These are phyloP conservation scores for Emergomyces africanus DNA, from an alignment of 2,329 filamentous ascomycete genomes.

Conservation along the genomic window DNA sequence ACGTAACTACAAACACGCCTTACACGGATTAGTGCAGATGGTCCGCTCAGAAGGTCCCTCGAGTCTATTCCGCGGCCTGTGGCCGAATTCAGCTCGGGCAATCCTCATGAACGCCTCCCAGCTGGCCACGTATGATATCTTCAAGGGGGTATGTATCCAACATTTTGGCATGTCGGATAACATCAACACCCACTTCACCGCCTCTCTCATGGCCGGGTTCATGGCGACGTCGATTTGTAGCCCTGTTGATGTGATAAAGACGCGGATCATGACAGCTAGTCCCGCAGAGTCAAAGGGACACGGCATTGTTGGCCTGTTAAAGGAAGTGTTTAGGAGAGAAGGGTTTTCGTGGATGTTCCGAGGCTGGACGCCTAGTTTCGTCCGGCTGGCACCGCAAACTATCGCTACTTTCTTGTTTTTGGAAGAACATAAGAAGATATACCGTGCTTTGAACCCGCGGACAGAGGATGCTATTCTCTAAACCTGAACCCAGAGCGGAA, in stretches of 20 bases:
- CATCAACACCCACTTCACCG: constrained; percentile 48
- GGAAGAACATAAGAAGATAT: constrained; percentile 56
- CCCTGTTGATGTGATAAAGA: constrained; percentile 56
- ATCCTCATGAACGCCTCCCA: constrained; percentile 56
- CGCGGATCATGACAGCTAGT: constrained; percentile 48
- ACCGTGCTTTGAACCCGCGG: constrained; percentile 32
- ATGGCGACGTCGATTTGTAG: constrained; percentile 56
- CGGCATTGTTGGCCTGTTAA: constrained; percentile 36
- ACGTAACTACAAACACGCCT: constrained; percentile 77
- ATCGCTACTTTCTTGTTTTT: constrained; percentile 54
- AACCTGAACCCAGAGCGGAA: background rate
- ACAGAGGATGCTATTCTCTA: constrained; percentile 42
- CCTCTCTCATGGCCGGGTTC: constrained; percentile 50
- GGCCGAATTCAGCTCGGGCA: constrained; percentile 49
- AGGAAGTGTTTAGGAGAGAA: constrained; percentile 43
- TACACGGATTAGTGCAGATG: constrained; percentile 81
- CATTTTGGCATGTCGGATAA: constrained; percentile 42
- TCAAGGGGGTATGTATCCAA: constrained; percentile 45
- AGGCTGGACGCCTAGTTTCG: constrained; percentile 56
- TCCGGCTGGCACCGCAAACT: constrained; percentile 52
- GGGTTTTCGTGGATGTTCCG: constrained; percentile 53
- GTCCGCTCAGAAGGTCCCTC: constrained; percentile 65
- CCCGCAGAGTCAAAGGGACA: constrained; percentile 29
- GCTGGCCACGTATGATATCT: constrained; percentile 50
- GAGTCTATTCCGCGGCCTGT: constrained; percentile 66